Conservation (phyloP, 169 alveolate species). For the Besnoitia besnoiti region DNA sequence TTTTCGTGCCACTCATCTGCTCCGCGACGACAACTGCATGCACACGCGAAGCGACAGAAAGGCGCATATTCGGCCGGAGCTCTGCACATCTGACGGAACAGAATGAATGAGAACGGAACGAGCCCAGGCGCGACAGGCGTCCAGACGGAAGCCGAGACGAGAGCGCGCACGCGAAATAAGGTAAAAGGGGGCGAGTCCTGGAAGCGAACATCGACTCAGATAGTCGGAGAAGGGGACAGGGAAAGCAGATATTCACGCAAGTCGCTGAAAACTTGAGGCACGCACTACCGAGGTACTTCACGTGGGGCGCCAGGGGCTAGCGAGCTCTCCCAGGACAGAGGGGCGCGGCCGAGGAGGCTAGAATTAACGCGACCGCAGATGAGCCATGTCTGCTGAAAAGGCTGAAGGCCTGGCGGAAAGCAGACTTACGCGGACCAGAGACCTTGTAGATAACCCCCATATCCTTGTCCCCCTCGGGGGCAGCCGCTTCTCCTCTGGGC, state of each 20-base stretch:
- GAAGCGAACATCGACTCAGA: no score
- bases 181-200: neutral
- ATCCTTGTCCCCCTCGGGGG: neutral
- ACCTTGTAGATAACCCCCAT: slow-evolving; percentile 34
- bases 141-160: neutral
- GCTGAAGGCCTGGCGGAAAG: no score
- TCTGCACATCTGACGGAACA: neutral
- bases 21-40: slow-evolving; percentile 96
- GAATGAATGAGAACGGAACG: neutral
- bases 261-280: no score
- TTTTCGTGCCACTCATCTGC: slow-evolving; percentile 98
- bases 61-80: neutral
- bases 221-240: neutral
- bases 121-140: no score
- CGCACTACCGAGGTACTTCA: no score
- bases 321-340: neutral
- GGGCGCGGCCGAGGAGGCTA: neutral
- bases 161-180: neutral
- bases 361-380: neutral
- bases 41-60: neutral
- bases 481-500: slow-evolving; percentile 4
- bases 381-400: neutral
- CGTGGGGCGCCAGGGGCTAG: no score
- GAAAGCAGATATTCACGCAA: no score
- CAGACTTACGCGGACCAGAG: slow-evolving; percentile 28